Evolutionary conservation across 257 asterid genomes (phyloP).

Genomic region (Paraleonurus japonicus): DNA sequence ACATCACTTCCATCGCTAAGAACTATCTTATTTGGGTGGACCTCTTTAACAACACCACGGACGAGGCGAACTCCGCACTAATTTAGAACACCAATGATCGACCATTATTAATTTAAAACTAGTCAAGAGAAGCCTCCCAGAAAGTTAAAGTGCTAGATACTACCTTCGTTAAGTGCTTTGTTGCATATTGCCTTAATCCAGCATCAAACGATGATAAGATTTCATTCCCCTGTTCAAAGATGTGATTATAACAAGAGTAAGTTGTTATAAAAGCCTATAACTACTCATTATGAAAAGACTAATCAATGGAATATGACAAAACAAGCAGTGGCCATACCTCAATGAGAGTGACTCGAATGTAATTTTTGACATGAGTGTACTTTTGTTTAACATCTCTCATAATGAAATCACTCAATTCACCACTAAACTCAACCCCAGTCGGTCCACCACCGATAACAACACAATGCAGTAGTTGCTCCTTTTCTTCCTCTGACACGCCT

Average conservation of each 20-base stretch:
- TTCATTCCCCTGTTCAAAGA: constrained; percentile 72
- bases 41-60: constrained; percentile 85
- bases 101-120: neutral
- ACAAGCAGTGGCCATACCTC: constrained; percentile 52
- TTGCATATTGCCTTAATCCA: constrained; percentile 77
- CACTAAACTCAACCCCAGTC: constrained; percentile 93
- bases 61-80: constrained; percentile 91
- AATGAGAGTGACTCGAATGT: constrained; percentile 82
- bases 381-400: constrained; percentile 78
- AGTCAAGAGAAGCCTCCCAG: neutral
- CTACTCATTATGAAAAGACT: neutral
- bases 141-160: neutral
- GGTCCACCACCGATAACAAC: constrained; percentile 98
- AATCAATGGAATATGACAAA: neutral
- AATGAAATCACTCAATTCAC: constrained; percentile 91
- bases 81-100: neutral
- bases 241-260: constrained; percentile 6
- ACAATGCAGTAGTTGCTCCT: constrained; percentile 79
- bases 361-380: constrained; percentile 83
- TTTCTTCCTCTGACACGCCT: constrained; percentile 87
- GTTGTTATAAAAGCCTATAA: neutral
- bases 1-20: constrained; percentile 92
- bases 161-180: constrained; percentile 91
- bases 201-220: constrained; percentile 86
- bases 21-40: constrained; percentile 59